Evolutionary conservation across 2,329 filamentous ascomycete genomes (phyloP), one percentile per base, ranked within the genome.

Genomic region (Hypoxylon sp.): DNA sequence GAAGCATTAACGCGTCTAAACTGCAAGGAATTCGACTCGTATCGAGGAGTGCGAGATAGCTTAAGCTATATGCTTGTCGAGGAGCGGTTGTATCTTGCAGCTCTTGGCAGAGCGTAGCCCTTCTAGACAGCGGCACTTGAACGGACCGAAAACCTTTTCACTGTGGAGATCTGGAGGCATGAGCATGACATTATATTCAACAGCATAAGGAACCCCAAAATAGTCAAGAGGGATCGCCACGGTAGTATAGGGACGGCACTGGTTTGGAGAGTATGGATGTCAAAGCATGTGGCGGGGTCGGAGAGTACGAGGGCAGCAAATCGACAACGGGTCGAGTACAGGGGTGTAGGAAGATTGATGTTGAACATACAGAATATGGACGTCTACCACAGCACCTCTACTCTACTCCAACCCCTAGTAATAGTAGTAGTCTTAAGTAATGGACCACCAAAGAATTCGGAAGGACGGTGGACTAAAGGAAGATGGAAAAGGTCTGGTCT

Each of bases 401-500:
- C 59, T 67, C 67, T 73, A 63, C 57, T 69, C 71, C 71, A 64
- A 55, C 61, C 67, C 69, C 71, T 59, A 73, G 69, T 64, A 73
- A 81, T 78, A 80, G 72, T 76, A 75, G 72, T 71, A 66, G 63
- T 67, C 44, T 74, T 74, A 74, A 72, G 72, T 70, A 75, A 74
- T 71, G 74, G 71, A 67, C 71, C 66, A 52, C 74, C 73, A 77
- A 73, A 76, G 75, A 67, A 70, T 55, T 78, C 77, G 79, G 77
- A 76, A 72, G 75, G 71, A 78, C 77, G 77, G 77, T 81, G 80
- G 80, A 75, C 79, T 74, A 81, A 81, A 77, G 80, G 81, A 83
- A 75, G 74, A 68, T 71, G 75, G 70, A 66, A 74, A 74, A 71
- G 79, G 72, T 71, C 78, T 74, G 74, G 77, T 78, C 76, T 74